These are phyloP conservation scores for Xylaria sp. DNA, from an alignment of 2,329 filamentous ascomycete species.

Conservation along the genomic window DNA sequence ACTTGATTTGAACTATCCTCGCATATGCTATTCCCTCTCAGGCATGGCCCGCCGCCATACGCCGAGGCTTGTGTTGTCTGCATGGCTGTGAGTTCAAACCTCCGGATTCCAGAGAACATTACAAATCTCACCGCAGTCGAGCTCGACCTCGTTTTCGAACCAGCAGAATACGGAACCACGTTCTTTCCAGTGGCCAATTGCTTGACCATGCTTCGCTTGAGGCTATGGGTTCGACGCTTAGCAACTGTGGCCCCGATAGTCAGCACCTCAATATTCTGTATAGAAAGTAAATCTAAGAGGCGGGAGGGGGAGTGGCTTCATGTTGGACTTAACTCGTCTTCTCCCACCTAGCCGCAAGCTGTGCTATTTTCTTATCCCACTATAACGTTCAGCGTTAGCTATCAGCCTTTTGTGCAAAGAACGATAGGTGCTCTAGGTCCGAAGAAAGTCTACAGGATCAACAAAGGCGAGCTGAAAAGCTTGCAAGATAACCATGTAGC, in stretches of 20 bases:
- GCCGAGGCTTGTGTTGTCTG: slow-evolving; percentile 18
- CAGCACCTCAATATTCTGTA: background rate
- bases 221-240: slow-evolving; percentile 31
- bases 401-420: background rate
- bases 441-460: too few species aligned
- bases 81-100: background rate
- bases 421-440: too few species aligned
- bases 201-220: slow-evolving; percentile 40
- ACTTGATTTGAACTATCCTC: slow-evolving; percentile 30
- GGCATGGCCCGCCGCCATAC: slow-evolving; percentile 31
- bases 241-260: background rate
- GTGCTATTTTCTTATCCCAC: slow-evolving; percentile 33
- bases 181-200: slow-evolving; percentile 30
- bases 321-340: slow-evolving; percentile 29
- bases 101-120: background rate
- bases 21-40: slow-evolving; percentile 27
- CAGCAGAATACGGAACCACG: slow-evolving; percentile 13
- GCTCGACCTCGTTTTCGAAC: slow-evolving; percentile 16
- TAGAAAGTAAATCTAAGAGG: background rate
- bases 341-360: slow-evolving; percentile 35
- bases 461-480: too few species aligned
- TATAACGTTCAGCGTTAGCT: background rate
- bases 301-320: background rate
- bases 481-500: too few species aligned
- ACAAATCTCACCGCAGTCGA: slow-evolving; percentile 16